Evolutionary conservation across 2,329 filamentous ascomycete species (phyloP).

Genomic region (Xylariaceae sp.): DNA sequence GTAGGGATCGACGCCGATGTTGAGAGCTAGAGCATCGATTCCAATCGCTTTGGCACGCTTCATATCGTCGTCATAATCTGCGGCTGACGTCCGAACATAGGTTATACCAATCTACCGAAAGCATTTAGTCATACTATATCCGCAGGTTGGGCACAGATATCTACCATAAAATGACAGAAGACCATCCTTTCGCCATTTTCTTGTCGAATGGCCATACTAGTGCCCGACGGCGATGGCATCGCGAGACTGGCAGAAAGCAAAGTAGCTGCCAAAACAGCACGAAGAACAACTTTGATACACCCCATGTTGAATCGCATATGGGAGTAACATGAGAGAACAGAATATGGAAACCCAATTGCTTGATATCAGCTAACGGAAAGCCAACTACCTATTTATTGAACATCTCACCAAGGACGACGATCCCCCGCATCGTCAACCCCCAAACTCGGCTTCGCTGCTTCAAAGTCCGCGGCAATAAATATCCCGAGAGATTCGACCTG

Average conservation of each 20-base stretch:
- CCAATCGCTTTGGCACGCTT: constrained; percentile 35
- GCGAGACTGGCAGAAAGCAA: constrained; percentile 4
- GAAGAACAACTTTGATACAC: constrained; percentile 7
- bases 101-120: constrained; percentile 40
- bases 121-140: not conserved
- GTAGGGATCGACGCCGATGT: constrained; percentile 42
- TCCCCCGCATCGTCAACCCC: not conserved
- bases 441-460: not conserved
- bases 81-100: constrained; percentile 37
- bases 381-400: too few species aligned
- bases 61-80: constrained; percentile 46
- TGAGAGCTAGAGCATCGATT: constrained; percentile 37
- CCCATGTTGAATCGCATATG: constrained; percentile 2
- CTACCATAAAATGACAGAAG: constrained; percentile 16
- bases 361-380: too few species aligned
- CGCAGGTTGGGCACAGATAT: not conserved
- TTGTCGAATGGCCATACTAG: constrained; percentile 2
- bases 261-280: constrained; percentile 2
- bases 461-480: not conserved
- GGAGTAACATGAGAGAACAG: not conserved
- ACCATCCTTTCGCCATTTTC: constrained; percentile 8
- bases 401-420: not conserved
- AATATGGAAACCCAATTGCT: not conserved
- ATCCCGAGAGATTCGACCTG: not conserved
- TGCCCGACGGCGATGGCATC: constrained; percentile 1